Base-by-base conservation (phyloP, 805 yeast genomes). In the Saccharomyces cerevisiae region DNA sequence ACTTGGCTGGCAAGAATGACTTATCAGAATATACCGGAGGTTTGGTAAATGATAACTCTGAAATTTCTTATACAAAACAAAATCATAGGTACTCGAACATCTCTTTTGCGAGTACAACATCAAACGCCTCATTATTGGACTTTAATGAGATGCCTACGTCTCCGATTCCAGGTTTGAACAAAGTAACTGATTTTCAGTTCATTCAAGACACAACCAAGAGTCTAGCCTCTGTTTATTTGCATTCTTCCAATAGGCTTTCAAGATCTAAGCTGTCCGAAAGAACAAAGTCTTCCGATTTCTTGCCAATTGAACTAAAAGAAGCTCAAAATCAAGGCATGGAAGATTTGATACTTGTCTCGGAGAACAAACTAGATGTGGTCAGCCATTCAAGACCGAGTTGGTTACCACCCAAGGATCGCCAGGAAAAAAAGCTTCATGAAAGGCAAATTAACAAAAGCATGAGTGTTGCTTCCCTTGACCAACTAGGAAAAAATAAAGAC, bases 361-460 rank as follows among this genome's bases (percentile, higher is more conserved):
- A 75, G 1, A 86, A 84, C 61, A 85, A 85, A 60, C 64, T 82
- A 41, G 76, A 75, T 26, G 67, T 71, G 10, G 68, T 84, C 41
- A 77, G 84, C 51, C 81, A 80, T 47, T 78, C 89, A 0, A 75
- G 91, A 59, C 91, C 91, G 2, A 77, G 82, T 50, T 82, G 88
- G 79, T 66, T 84, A 48, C 91, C 91, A 5, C 89, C 89, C 5
- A 85, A 85, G 64, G 72, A 74, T 43, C 62, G 70, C 3, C 65
- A 63, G 11, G 91, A 85, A 61, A 76, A 76, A 46, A 65, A 71
- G 32, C 74, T 74, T 54, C 91, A 85, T 62, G 83, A 82, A 59
- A 73, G 70, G 49, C 83, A 84, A 62, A 76, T 84, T 53, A 70
- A 76, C 48, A 73, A 72, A 54, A 65, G 65, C 10, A 58, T 69